phyloP scores from a whole-genome alignment of 2,329 filamentous ascomycete species.

The Neopestalotiopsis rosae region DNA sequence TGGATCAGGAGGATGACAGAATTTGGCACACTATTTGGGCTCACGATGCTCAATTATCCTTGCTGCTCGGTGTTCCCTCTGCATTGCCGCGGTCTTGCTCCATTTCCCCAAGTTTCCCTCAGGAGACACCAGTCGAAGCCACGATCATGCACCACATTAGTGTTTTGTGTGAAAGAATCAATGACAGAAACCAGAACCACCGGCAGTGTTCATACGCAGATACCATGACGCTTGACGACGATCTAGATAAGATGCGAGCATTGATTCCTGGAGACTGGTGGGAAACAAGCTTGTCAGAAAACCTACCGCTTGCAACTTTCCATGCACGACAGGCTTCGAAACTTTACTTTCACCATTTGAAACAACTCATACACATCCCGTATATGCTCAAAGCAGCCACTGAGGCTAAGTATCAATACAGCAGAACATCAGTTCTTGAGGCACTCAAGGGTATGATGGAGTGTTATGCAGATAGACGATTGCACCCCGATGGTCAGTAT shows the following conservation, averaged over 20 bases:
- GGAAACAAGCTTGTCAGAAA: background rate
- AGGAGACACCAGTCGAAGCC: background rate
- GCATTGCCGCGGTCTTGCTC: background rate
- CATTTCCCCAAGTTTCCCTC: background rate
- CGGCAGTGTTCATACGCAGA: background rate
- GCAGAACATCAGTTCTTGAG: conserved; percentile 9
- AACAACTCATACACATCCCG: conserved; percentile 9
- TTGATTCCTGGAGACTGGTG: conserved; percentile 6
- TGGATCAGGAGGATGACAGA: background rate
- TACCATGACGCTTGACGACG: conserved; percentile 1
- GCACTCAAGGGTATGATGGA: conserved; percentile 3
- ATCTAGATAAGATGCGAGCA: background rate
- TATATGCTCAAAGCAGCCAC: conserved; percentile 12
- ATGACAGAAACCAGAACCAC: background rate
- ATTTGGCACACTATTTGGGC: conserved; percentile 8
- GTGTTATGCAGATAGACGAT: background rate
- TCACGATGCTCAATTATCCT: conserved; percentile 10
- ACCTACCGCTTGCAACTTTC: background rate
- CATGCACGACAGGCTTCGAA: conserved; percentile 1
- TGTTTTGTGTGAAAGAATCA: conserved; percentile 3
- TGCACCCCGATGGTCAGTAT: conserved; percentile 5
- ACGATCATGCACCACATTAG: conserved; percentile 11
- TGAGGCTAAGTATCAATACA: conserved; percentile 9
- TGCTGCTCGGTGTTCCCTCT: conserved; percentile 7
- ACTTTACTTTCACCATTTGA: conserved; percentile 6